Percentiles rank a stretch among this genome's conserved stretches.
These are phyloP conservation scores for Cystobasidium pallidum DNA, from an alignment of 1,284 basidiomycete species.

Conservation along the genomic window DNA sequence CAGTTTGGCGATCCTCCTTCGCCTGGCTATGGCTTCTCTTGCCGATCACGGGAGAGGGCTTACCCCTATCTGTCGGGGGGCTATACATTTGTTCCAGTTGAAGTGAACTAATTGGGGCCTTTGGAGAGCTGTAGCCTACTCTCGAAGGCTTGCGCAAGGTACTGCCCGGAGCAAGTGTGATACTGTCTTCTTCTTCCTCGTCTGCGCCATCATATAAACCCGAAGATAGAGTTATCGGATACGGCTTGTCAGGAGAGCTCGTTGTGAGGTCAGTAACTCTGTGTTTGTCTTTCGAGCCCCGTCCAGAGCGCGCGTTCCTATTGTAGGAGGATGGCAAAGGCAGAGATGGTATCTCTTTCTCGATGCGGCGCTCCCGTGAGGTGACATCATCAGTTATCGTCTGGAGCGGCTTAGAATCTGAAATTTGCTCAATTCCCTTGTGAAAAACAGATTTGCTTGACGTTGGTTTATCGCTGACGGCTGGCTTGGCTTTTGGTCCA, in stretches of 20 bases:
- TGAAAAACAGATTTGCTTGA: neutral
- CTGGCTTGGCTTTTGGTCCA: constrained; percentile 3
- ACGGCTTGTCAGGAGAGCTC: constrained; percentile 3
- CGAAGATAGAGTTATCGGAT: neutral
- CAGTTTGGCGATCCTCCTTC: neutral
- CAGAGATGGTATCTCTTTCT: neutral
- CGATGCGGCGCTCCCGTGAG: neutral
- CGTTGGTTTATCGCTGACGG: neutral
- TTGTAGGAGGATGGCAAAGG: neutral
- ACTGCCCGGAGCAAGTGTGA: neutral
- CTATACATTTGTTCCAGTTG: neutral
- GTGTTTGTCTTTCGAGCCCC: neutral
- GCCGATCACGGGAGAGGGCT: neutral
- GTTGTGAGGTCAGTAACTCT: neutral
- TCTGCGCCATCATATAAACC: neutral
- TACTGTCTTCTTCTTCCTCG: constrained; percentile 1
- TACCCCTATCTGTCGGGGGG: neutral
- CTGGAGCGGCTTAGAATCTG: neutral
- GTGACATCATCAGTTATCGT: no score
- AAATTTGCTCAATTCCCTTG: neutral
- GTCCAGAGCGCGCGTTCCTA: neutral
- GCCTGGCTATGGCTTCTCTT: neutral
- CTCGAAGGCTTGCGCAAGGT: neutral
- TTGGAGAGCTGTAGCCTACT: neutral
- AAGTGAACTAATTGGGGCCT: neutral